Conservation (phyloP, 768 basidiomycete genomes). For the Exsudoporus frostii region DNA sequence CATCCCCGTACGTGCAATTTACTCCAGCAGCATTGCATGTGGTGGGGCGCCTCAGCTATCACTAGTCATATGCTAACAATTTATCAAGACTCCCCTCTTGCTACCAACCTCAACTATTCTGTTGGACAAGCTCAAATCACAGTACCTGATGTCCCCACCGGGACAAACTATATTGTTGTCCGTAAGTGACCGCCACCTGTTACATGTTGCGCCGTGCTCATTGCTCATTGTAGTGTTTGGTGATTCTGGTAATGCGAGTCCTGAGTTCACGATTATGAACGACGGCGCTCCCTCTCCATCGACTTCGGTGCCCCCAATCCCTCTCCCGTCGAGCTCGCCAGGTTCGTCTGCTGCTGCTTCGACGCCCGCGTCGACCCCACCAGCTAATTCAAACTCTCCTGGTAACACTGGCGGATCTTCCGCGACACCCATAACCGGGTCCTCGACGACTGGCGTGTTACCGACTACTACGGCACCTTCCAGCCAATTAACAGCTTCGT, state of each 20-base stretch:
- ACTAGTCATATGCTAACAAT: constrained; percentile 6
- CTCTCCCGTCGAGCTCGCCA: constrained; percentile 3
- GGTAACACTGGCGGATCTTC: not conserved
- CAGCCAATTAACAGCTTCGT: not conserved
- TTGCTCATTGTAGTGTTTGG: constrained; percentile 30
- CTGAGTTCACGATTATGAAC: constrained; percentile 46
- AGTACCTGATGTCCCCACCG: constrained; percentile 33
- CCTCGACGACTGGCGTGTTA: not conserved
- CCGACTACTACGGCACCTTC: constrained; percentile 3
- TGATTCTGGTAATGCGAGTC: constrained; percentile 42
- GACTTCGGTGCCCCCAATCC: constrained; percentile 7
- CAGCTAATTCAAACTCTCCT: not conserved
- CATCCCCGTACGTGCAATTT: not conserved
- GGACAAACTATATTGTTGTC: constrained; percentile 36
- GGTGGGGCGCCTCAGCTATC: not conserved
- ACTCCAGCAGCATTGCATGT: not conserved
- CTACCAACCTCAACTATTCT: constrained; percentile 32
- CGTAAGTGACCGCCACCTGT: constrained; percentile 23
- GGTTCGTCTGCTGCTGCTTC: not conserved
- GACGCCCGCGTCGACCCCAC: not conserved
- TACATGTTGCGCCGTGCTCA: not conserved
- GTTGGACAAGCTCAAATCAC: constrained; percentile 33
- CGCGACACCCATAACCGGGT: not conserved
- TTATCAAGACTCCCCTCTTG: constrained; percentile 32
- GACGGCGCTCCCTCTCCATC: constrained; percentile 44